These are phyloP conservation scores for Kickxella alabastrina DNA, from an alignment of 192 early-diverging fungal genomes.

Conservation along the genomic window DNA sequence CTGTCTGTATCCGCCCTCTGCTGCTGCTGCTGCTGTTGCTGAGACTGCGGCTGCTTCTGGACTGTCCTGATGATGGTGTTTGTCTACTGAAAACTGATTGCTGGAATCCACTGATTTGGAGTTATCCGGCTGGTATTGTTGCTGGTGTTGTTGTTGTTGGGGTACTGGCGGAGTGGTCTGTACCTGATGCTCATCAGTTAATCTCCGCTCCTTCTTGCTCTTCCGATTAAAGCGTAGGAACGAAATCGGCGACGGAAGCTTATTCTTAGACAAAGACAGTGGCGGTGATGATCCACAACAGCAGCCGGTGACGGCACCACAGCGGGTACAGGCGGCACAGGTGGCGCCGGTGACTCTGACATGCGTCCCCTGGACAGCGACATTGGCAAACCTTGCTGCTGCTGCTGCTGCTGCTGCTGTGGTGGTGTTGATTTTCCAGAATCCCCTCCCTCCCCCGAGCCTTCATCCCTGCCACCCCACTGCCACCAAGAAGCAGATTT, in stretches of 20 bases:
- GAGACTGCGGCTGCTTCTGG: constrained; percentile 11
- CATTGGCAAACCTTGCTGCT: background rate
- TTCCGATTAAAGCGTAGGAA: constrained; percentile 41
- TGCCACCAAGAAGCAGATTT: constrained; percentile 51
- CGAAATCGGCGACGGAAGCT: constrained; percentile 46
- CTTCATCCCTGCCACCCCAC: constrained; percentile 40
- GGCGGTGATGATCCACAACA: background rate
- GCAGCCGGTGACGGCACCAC: no score
- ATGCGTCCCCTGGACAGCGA: background rate
- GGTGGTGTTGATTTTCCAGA: no score
- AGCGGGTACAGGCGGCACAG: constrained; percentile 1
- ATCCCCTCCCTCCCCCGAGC: no score
- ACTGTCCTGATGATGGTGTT: background rate
- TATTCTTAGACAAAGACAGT: constrained; percentile 17
- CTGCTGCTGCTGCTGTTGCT: constrained; percentile 7
- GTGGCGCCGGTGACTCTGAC: no score
- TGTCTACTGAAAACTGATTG: no score
- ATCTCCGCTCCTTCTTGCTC: constrained; percentile 40
- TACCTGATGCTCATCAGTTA: constrained; percentile 7
- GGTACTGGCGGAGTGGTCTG: background rate
- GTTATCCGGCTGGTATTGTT: no score
- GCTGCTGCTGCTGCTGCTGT: constrained; percentile 3
- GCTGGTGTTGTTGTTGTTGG: constrained; percentile 9
- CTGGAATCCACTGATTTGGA: no score
- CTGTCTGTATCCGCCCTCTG: constrained; percentile 4